These are phyloP conservation scores for Pseudogymnoascus sp. DNA, from an alignment of 2,329 filamentous ascomycete genomes.

Conservation along the genomic window DNA sequence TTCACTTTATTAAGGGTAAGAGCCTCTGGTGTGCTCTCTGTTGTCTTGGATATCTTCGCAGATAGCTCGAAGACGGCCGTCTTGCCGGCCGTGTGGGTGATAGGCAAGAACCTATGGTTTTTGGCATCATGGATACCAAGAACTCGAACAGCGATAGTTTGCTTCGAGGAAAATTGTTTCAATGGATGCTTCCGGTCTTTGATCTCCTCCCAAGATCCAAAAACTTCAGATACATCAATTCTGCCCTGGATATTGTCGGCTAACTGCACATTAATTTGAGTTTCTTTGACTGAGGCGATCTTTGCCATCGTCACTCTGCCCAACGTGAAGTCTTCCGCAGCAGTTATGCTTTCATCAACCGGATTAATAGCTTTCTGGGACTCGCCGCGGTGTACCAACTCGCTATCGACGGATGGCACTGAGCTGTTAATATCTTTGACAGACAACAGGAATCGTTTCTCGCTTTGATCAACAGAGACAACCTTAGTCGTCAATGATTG, in stretches of 20 bases:
- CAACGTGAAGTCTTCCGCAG: conserved; percentile 64
- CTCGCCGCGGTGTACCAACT: conserved; percentile 30
- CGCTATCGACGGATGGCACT: background rate
- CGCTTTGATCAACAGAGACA: conserved; percentile 60
- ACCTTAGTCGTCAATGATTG: conserved; percentile 71
- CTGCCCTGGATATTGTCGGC: conserved; percentile 87
- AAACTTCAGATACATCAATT: conserved; percentile 84
- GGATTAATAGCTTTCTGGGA: conserved; percentile 46
- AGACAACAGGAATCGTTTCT: conserved; percentile 61
- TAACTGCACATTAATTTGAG: conserved; percentile 84
- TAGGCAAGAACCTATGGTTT: conserved; percentile 84
- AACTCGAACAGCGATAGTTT: conserved; percentile 66
- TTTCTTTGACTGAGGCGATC: conserved; percentile 78
- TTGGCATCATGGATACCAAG: conserved; percentile 84
- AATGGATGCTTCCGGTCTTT: conserved; percentile 73
- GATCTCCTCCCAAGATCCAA: conserved; percentile 83
- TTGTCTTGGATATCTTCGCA: conserved; percentile 57
- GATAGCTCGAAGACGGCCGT: conserved; percentile 79
- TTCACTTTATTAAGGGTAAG: conserved; percentile 67
- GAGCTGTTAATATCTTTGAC: conserved; percentile 41
- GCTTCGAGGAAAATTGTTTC: conserved; percentile 62
- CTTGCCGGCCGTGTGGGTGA: conserved; percentile 76
- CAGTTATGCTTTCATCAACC: conserved; percentile 55
- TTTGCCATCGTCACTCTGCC: conserved; percentile 69
- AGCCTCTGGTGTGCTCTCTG: conserved; percentile 48